Percentiles rank a stretch among this genome's conserved stretches.
phyloP scores from a whole-genome alignment of 768 basidiomycete species.

The Lactarius sp. region DNA sequence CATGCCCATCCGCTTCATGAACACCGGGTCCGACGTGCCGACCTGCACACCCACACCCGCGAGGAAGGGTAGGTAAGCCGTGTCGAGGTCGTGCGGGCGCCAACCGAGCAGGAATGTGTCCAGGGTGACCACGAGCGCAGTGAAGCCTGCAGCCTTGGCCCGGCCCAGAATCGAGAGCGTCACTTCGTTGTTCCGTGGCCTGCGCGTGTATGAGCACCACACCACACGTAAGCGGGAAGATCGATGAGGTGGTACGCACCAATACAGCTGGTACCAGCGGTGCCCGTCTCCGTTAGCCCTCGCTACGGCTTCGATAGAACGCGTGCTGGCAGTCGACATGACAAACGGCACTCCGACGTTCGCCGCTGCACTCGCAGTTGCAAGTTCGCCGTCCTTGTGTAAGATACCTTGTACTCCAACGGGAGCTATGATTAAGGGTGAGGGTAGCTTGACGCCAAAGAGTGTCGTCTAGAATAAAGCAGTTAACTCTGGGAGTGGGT shows the following conservation, averaged over 20 bases:
- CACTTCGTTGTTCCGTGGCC: constrained; percentile 59
- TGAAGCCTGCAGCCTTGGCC: constrained; percentile 61
- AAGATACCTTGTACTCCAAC: constrained; percentile 71
- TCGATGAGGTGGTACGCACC: constrained; percentile 37
- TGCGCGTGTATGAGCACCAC: constrained; percentile 27
- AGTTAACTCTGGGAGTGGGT: neutral
- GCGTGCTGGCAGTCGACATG: constrained; percentile 68
- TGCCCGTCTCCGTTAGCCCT: constrained; percentile 60
- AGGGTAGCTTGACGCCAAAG: constrained; percentile 58
- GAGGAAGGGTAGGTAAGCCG: constrained; percentile 58
- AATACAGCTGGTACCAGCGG: constrained; percentile 82
- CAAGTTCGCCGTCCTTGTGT: constrained; percentile 66
- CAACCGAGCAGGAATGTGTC: constrained; percentile 72
- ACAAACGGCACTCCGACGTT: constrained; percentile 63
- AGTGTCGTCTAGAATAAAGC: constrained; percentile 50
- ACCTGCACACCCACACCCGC: constrained; percentile 65
- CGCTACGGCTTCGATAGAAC: constrained; percentile 76
- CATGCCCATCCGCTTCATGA: constrained; percentile 55
- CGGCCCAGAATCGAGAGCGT: constrained; percentile 61
- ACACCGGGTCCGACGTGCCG: constrained; percentile 70
- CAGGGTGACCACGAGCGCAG: constrained; percentile 70
- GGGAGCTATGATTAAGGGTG: constrained; percentile 64
- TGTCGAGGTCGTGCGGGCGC: constrained; percentile 70
- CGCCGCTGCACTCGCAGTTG: constrained; percentile 58
- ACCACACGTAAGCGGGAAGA: neutral